These are phyloP conservation scores for Backusella australiensis DNA, from an alignment of 192 early-diverging fungal genomes.

Conservation along the genomic window DNA sequence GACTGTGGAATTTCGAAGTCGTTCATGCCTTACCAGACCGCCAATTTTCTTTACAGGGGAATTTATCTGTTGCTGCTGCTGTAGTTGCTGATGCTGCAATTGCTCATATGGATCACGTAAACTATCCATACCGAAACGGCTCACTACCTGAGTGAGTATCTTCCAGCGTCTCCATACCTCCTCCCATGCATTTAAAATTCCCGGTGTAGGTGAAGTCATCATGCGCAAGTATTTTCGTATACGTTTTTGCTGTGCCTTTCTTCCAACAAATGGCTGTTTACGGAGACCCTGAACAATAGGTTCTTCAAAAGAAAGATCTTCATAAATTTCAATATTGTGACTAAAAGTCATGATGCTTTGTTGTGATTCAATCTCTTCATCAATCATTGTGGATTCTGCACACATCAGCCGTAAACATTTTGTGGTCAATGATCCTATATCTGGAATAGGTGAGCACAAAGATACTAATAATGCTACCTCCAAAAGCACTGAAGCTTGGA, in stretches of 20 bases:
- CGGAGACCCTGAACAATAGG: conserved; percentile 17
- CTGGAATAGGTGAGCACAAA: conserved; percentile 67
- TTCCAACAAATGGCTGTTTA: conserved; percentile 40
- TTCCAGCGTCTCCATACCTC: conserved; percentile 78
- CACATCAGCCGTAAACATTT: conserved; percentile 65
- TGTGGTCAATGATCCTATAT: conserved; percentile 48
- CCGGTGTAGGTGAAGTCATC: conserved; percentile 61
- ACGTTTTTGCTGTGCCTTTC: conserved; percentile 72
- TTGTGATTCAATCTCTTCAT: conserved; percentile 25
- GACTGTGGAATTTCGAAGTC: neutral
- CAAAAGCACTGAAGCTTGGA: conserved; percentile 58
- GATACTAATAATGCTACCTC: conserved; percentile 69
- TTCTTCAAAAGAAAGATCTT: conserved; percentile 63
- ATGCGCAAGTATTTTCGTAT: conserved; percentile 61
- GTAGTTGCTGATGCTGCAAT: neutral
- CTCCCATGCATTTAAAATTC: conserved; percentile 77
- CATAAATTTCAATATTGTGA: conserved; percentile 49
- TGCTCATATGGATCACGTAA: neutral
- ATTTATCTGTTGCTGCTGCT: neutral
- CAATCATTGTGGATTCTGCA: conserved; percentile 63
- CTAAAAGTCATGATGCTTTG: neutral
- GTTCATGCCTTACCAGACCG: conserved; percentile 6
- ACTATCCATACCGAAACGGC: neutral
- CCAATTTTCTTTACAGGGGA: conserved; percentile 9
- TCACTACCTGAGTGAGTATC: conserved; percentile 38